Evolutionary conservation across 805 yeast genomes (phyloP), one percentile per base, ranked within the genome.

Genomic region (Lipomyces yamadae): DNA sequence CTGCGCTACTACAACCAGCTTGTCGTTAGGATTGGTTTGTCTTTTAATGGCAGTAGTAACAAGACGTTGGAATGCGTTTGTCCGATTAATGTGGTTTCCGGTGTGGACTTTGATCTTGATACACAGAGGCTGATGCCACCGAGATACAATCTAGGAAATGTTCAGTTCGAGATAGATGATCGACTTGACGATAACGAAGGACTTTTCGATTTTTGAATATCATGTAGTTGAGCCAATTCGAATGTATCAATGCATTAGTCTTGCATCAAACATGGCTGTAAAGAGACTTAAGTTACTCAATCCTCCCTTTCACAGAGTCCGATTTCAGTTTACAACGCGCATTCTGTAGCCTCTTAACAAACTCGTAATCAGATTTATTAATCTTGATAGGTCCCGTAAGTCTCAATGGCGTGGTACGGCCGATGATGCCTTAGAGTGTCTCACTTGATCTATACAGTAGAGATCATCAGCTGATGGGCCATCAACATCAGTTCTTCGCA

Each of bases 1-100:
- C 56, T 66, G 66, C 39, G 24, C 13, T 37, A 54, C 34, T 29
- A 30, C 24, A 63, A 66, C 45, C n/a, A 13, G 2, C 32, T 66
- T 5, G 29, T 29, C 2, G 61, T 48, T 35, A 53, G 42, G 18
- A 33, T 62, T 11, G 64, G 58, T 4, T 11, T 66, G n/a, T 55
- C 61, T 32, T 42, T 66, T 24, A 66, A 66, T 58, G 61, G 61
- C 18, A 30, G 63, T 35, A 39, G 61, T 45, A 63, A 33, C 11
- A 62, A 56, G 56, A 15, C 18, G 8, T 29, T 65, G 11, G 52
- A 37, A 11, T 56, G 57, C 11, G 48, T 48, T 32, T 45, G 55
- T 6, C 50, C 57, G 5, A 32, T 58, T 8, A 42, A 13, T n/a
- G 59, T 65, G 10, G 45, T 42, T 11, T 30, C 68, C 18, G 65